These are phyloP conservation scores for Trifolium dubium DNA, from an alignment of 306 rosid genomes.

Conservation along the genomic window DNA sequence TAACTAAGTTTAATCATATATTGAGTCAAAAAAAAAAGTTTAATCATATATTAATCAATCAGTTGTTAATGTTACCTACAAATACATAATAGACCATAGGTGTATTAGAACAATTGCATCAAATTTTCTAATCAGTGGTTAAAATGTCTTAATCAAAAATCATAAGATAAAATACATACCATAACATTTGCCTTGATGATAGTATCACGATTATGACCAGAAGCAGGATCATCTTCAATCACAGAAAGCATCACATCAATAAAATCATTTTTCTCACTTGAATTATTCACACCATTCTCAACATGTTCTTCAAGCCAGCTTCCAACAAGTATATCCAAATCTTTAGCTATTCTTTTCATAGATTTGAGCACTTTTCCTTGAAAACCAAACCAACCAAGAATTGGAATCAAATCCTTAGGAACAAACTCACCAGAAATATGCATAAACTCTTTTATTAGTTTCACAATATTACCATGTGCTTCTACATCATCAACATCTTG, in stretches of 20 bases:
- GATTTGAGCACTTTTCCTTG: constrained; percentile 44
- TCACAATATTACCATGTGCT: constrained; percentile 47
- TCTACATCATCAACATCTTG: constrained; percentile 50
- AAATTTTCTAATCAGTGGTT: neutral
- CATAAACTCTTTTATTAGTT: constrained; percentile 56
- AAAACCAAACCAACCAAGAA: constrained; percentile 52
- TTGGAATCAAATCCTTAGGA: constrained; percentile 53
- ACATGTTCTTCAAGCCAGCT: constrained; percentile 62
- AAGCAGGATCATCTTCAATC: constrained; percentile 47
- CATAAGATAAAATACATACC: constrained; percentile 35
- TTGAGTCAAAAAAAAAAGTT: too few relatives aligned
- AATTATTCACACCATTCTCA: neutral
- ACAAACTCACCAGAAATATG: constrained; percentile 48
- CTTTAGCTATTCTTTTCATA: constrained; percentile 58
- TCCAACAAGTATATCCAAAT: constrained; percentile 49
- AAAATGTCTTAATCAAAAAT: neutral
- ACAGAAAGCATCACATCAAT: constrained; percentile 58
- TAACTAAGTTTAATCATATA: too few relatives aligned
- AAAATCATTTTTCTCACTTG: constrained; percentile 53
- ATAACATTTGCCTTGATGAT: constrained; percentile 54
- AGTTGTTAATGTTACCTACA: too few relatives aligned
- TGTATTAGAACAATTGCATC: neutral
- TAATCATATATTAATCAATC: too few relatives aligned
- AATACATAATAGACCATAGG: neutral
- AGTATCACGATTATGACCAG: constrained; percentile 48